These are phyloP conservation scores for Phylloporus arenicola DNA, from an alignment of 768 basidiomycete species.

Conservation along the genomic window DNA sequence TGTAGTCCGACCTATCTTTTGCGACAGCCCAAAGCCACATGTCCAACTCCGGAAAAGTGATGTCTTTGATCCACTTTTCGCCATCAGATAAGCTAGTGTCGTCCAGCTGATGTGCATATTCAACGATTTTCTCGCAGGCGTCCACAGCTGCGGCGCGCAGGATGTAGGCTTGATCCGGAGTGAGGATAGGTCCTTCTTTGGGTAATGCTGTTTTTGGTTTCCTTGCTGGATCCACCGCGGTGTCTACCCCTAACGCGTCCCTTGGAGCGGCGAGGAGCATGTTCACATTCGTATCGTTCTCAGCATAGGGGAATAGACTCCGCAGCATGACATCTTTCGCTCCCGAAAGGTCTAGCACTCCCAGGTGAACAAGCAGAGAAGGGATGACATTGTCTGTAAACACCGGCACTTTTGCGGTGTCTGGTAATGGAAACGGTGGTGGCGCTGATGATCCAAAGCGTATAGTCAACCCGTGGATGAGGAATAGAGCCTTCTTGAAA, in stretches of 20 bases:
- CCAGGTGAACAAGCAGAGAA: slow-evolving; percentile 73
- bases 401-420: slow-evolving; percentile 53
- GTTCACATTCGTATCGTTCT: slow-evolving; percentile 34
- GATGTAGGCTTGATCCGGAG: slow-evolving; percentile 57
- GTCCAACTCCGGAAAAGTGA: slow-evolving; percentile 60
- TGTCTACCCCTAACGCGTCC: slow-evolving; percentile 6
- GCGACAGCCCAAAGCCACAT: slow-evolving; percentile 82
- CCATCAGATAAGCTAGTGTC: slow-evolving; percentile 21
- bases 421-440: slow-evolving; percentile 57
- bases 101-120: slow-evolving; percentile 39
- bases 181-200: slow-evolving; percentile 51
- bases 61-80: slow-evolving; percentile 46
- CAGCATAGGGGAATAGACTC: slow-evolving; percentile 45
- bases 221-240: slow-evolving; percentile 6
- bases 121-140: slow-evolving; percentile 67
- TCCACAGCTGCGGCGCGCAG: slow-evolving; percentile 77
- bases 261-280: slow-evolving; percentile 35
- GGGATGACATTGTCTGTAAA: slow-evolving; percentile 83
- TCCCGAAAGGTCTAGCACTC: slow-evolving; percentile 62
- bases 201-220: slow-evolving; percentile 21
- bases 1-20: slow-evolving; percentile 71
- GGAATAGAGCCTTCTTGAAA: slow-evolving; percentile 86
- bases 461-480: slow-evolving; percentile 61
- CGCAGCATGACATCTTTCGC: slow-evolving; percentile 37
- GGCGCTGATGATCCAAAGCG: slow-evolving; percentile 57